These are phyloP conservation scores for Lactarius vividus DNA, from an alignment of 768 basidiomycete species.

Conservation along the genomic window DNA sequence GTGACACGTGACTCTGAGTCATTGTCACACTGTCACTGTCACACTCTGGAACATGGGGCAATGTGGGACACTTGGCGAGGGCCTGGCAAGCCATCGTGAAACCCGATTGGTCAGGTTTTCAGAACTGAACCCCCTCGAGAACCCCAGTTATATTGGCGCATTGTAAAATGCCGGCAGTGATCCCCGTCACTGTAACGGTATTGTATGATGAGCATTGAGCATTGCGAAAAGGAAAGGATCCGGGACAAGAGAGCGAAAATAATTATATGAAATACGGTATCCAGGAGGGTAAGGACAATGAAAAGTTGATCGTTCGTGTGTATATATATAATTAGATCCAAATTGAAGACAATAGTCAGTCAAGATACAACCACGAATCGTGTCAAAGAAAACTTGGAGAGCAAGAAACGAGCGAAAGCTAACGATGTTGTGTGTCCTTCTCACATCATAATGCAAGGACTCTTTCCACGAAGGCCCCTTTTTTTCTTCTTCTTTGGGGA, in stretches of 20 bases:
- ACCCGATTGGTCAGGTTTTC: too few relatives aligned
- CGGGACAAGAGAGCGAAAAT: slow-evolving; percentile 4
- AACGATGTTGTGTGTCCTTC: slow-evolving; percentile 1
- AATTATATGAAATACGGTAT: slow-evolving; percentile 20
- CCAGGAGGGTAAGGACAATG: neutral
- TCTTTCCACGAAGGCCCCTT: slow-evolving; percentile 31
- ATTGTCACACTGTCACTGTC: too few relatives aligned
- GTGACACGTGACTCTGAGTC: neutral
- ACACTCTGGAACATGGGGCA: too few relatives aligned
- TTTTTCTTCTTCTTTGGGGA: slow-evolving; percentile 36
- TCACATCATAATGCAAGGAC: slow-evolving; percentile 42
- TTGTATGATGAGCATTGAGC: slow-evolving; percentile 2
- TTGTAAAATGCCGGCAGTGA: neutral
- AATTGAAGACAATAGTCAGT: slow-evolving; percentile 7
- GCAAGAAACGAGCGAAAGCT: slow-evolving; percentile 10
- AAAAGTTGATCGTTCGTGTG: slow-evolving; percentile 1
- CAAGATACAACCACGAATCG: slow-evolving; percentile 11
- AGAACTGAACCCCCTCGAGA: too few relatives aligned
- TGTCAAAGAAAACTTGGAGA: slow-evolving; percentile 1
- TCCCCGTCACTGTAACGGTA: neutral
- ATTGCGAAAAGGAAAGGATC: neutral
- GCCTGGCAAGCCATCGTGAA: too few relatives aligned
- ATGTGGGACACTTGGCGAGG: too few relatives aligned
- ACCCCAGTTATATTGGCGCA: neutral
- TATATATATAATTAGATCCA: slow-evolving; percentile 11